Base-by-base conservation (phyloP, 495 filamentous ascomycete species). In the Talaromyces liani region DNA sequence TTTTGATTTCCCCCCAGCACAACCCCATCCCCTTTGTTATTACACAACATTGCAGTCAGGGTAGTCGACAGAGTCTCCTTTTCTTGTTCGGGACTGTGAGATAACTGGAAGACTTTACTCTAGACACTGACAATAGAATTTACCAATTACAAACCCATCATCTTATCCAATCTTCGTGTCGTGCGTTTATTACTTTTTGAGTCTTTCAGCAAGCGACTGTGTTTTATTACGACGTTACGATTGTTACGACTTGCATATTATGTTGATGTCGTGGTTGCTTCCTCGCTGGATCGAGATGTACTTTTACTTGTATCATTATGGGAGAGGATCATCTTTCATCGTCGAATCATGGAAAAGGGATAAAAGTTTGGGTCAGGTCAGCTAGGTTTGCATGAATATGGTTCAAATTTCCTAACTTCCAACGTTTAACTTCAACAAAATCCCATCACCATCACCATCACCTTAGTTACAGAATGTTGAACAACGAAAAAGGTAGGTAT, bases 271-370 rank as follows among this genome's bases (percentile, higher is more conserved):
- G 27, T 8, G n/a, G 16, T 36, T 5, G 14, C 4, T 31, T 27
- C 29, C 33, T 59, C 57, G 57, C 57, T 59, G 57, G 57, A 24
- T 59, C 57, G 57, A 59, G 57, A n/a, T 59, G 57, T 41, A 59
- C 29, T 34, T 59, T 36, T 59, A 41, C 16, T 59, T 59, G 29
- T 59, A 59, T 41, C 36, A 41, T 36, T 25, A 59, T 36, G 57
- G 57, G 57, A 36, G 8, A 29, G 57, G 57, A 14, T 59, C 31
- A 49, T 49, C 6, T 22, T 18, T 45, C 29, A 31, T 31, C 29
- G 29, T 45, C 14, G 41, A 16, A 18, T 45, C 39, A 45, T 49
- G 45, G 18, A 22, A 58, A 59, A 36, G 33, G 20, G 20, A 6
- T 16, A 14, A 41, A 41, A 41, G 22, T 34, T 56, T 1, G n/a